These are phyloP conservation scores for Gynostemma pentaphyllum DNA, from an alignment of 306 rosid genomes.

Conservation along the genomic window DNA sequence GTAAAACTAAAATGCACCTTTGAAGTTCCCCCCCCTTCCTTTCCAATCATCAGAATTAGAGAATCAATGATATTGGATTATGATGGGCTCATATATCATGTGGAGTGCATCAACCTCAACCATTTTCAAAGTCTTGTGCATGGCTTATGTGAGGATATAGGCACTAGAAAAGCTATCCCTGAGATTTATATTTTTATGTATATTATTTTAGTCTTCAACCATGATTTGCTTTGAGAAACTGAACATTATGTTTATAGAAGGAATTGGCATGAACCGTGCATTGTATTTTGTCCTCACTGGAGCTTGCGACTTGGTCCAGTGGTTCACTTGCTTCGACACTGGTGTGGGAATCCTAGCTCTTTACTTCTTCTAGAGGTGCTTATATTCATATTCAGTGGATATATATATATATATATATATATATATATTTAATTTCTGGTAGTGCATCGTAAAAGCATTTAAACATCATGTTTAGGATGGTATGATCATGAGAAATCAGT, in stretches of 20 bases:
- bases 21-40: not conserved
- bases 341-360: slow-evolving; percentile 68
- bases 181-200: too few species aligned
- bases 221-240: slow-evolving; percentile 7
- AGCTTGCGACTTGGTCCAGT: slow-evolving; percentile 78
- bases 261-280: slow-evolving; percentile 81
- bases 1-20: not conserved
- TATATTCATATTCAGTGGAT: not conserved
- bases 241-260: slow-evolving; percentile 31
- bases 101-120: not conserved
- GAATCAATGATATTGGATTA: not conserved
- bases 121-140: not conserved
- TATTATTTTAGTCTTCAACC: not conserved
- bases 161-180: too few species aligned
- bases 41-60: not conserved
- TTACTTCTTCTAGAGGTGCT: slow-evolving; percentile 77
- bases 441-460: not conserved
- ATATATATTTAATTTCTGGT: not conserved
- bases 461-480: too few species aligned
- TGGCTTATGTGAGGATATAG: not conserved
- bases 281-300: slow-evolving; percentile 80
- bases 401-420: too few species aligned
- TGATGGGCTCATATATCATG: not conserved
- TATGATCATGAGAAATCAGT: too few species aligned
- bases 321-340: slow-evolving; percentile 67